Conservation (phyloP, 169 alveolate genomes). For the Pseudocohnilembus persalinus region DNA sequence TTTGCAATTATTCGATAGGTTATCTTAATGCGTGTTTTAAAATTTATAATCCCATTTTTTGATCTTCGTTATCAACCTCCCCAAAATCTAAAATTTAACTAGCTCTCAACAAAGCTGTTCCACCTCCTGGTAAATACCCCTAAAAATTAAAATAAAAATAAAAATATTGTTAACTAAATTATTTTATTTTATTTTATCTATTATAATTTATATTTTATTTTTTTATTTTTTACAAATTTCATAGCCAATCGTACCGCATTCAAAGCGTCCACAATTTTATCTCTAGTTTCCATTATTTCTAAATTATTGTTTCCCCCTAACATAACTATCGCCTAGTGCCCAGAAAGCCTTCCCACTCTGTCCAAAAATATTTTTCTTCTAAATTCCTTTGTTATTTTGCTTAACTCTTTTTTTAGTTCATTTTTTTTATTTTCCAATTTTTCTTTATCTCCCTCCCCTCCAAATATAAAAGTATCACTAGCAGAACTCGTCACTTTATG, state of each 20-base stretch:
- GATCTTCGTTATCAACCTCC: constrained; percentile 6
- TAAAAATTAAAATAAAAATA: neutral
- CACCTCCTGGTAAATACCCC: constrained; percentile 31
- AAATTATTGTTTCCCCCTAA: constrained; percentile 38
- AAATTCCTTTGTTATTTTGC: constrained; percentile 2
- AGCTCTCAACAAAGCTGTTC: constrained; percentile 15
- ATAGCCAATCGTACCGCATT: constrained; percentile 36
- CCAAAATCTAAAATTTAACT: neutral
- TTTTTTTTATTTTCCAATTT: constrained; percentile 9
- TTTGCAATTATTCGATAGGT: neutral
- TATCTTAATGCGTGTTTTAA: constrained; percentile 1
- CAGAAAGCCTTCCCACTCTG: constrained; percentile 35
- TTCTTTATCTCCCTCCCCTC: constrained; percentile 29
- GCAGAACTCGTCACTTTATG: constrained; percentile 3
- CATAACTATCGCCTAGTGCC: constrained; percentile 30
- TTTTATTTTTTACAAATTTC: constrained; percentile 15
- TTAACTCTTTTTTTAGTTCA: neutral
- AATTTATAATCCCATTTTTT: constrained; percentile 3
- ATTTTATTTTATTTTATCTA: too few relatives aligned
- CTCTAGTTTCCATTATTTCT: constrained; percentile 47
- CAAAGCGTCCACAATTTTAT: constrained; percentile 40
- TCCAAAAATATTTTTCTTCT: constrained; percentile 16
- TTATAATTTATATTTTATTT: too few relatives aligned
- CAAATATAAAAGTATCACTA: constrained; percentile 26
- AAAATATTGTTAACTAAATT: too few relatives aligned